Evolutionary conservation across 331 rosid genomes (phyloP), one percentile per base, ranked within the genome.

Genomic region (Erythrophleum ivorense): DNA sequence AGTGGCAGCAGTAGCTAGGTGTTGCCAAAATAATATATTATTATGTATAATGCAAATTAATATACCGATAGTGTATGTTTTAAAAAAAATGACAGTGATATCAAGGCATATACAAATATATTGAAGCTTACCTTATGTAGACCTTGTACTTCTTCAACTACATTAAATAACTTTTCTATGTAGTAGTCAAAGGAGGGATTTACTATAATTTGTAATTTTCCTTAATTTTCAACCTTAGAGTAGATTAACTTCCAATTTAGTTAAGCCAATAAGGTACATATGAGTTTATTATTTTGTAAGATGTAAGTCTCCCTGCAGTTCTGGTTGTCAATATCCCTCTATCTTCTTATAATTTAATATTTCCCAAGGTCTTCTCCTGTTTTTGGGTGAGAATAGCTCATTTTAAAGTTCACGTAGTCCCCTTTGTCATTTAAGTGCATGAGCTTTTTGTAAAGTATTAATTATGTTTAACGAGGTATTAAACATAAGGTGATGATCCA

Each of bases 391-490:
- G 49, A 16, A 15, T 16, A n/a, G n/a, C 29, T 4, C 65, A 9
- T 36, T 36, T 55, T 75, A 58, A 41, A 21, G 49, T 58, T 57
- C 40, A 24, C 9, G 15, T 24, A 1, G 15, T 38, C 16, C 66
- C 15, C 12, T 59, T 59, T 29, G 38, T 21, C 24, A 59, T 48
- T 50, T 73, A 16, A 34, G 31, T 13, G 34, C 12, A 65, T 49
- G 45, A 33, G 1, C 73, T 57, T 76, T 45, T 57, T 34, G 55
- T 75, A 12, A 24, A 40, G 24, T 45, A 16, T 29, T 2, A 59
- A 40, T n/a, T 54, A 80, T 54, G 52, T 57, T 58, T 72, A 12
- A 52, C 12, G 59, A 78, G 73, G 79, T 34, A 36, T 66, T 45
- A 71, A 80, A 75, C 62, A 67, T 29, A n/a, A n/a, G n/a, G n/a